Percentiles rank a stretch among this genome's conserved stretches.
phyloP scores from a whole-genome alignment of 345 rosid genomes.

The Linum usitatissimum region DNA sequence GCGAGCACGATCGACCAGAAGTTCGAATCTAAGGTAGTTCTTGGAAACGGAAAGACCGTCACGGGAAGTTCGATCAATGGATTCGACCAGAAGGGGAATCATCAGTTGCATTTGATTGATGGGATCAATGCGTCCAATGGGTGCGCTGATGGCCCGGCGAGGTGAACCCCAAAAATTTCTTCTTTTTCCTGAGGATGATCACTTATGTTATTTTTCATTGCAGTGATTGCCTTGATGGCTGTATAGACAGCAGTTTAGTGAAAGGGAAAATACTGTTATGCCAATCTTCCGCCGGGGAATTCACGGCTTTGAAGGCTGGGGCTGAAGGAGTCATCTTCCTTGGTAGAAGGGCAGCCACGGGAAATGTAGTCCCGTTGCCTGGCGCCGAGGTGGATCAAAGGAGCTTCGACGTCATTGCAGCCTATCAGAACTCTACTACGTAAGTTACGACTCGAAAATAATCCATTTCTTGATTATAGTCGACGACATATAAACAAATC shows the following conservation, averaged over 20 bases:
- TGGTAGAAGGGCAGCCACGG: neutral
- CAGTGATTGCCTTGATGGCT: neutral
- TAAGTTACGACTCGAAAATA: no score
- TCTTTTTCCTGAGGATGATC: no score
- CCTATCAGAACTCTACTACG: neutral
- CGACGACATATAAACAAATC: no score
- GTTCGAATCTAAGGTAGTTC: slow-evolving; percentile 24
- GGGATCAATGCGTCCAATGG: slow-evolving; percentile 10
- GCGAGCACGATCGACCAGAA: slow-evolving; percentile 39
- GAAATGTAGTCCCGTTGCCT: neutral
- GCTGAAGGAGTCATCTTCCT: neutral
- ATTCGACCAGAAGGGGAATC: slow-evolving; percentile 16
- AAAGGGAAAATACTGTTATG: neutral
- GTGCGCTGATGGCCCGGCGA: no score
- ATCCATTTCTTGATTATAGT: no score
- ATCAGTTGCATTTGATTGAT: slow-evolving; percentile 19
- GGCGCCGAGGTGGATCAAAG: neutral
- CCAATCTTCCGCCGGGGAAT: neutral
- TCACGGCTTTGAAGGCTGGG: neutral
- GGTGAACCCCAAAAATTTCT: no score
- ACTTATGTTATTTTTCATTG: neutral
- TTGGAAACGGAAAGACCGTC: slow-evolving; percentile 29
- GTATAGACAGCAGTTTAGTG: neutral
- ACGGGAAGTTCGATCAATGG: no score
- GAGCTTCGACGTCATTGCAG: neutral